Evolutionary conservation across 257 asterid species (phyloP), one percentile per base, ranked within the genome.

Genomic region (Petunia secreta): DNA sequence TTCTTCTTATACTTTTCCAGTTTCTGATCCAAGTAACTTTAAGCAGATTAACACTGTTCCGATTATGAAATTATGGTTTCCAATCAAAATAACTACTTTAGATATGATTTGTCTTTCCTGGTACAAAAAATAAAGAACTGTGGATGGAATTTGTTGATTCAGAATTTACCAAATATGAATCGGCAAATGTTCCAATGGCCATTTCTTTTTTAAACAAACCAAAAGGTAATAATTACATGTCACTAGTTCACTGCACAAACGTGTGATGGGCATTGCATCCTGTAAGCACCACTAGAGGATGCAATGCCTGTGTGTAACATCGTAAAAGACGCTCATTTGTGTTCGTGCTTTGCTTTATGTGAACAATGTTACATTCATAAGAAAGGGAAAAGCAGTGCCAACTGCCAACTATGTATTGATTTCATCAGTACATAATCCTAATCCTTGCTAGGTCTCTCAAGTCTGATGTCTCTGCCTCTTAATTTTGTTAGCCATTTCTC

Each of bases 231-330:
- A n/a, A 3, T 54, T 54, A 43, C 57, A 44, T 68, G 11, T 44
- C 58, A 44, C 8, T 68, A 44, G 57, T 13, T 68, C 57, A 44
- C 55, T 68, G 76, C 58, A n/a, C 40, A 68, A 68, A 40, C 57
- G 44, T 16, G 16, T 68, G 44, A 43, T 68, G 15, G 39, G 25
- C 25, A 25, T 25, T 25, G 25, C 25, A 25, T 25, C 25, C 25
- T 25, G 25, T 25, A 25, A 25, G 25, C 25, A 25, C 25, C 25
- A 25, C 25, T 67, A 41, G 52, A 67, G 75, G 38, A n/a, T 68
- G 39, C 38, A 43, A 68, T 43, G 55, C 75, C 75, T n/a, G 4
- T 4, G 41, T 66, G 75, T 14, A 25, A 41, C 75, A 66, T 41
- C 43, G 14, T 37, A 66, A 66, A 40, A 41, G 6, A 67, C 75